These are phyloP conservation scores for Ceratocystis huliohia DNA, from an alignment of 2,329 filamentous ascomycete species.

Conservation along the genomic window DNA sequence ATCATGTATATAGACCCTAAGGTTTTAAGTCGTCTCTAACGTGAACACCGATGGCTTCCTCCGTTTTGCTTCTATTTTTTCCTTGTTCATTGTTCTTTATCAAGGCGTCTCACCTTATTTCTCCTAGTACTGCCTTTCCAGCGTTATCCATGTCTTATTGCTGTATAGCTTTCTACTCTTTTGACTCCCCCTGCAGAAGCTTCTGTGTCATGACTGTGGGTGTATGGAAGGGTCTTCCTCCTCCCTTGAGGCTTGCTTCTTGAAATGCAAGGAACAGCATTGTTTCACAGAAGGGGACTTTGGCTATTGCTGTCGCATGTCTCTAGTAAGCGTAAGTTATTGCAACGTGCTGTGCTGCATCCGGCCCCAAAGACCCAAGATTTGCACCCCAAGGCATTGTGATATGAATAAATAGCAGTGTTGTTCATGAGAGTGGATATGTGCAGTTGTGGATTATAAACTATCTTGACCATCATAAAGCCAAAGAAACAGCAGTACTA, in stretches of 20 bases:
- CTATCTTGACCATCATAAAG: not conserved
- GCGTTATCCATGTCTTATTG: not conserved
- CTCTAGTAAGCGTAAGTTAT: not conserved
- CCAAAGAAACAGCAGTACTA: not conserved
- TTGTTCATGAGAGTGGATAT: not conserved
- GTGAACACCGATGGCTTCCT: not conserved
- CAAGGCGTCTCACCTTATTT: no score
- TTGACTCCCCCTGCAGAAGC: not conserved
- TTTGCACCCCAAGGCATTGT: not conserved
- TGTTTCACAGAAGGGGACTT: constrained; percentile 7
- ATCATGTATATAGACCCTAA: not conserved
- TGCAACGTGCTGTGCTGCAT: no score
- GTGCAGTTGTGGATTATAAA: not conserved
- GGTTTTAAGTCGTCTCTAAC: not conserved
- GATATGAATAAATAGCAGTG: not conserved
- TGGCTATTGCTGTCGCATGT: not conserved
- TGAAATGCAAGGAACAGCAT: not conserved
- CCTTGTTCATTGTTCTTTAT: not conserved
- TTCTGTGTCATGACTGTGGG: not conserved
- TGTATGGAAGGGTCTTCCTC: not conserved
- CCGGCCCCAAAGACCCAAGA: not conserved
- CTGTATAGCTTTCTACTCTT: not conserved
- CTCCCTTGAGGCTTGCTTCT: not conserved
- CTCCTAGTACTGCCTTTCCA: not conserved
- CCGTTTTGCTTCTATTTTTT: not conserved